Evolutionary conservation across 805 yeast species (phyloP).

Genomic region (Pichia heedii): DNA sequence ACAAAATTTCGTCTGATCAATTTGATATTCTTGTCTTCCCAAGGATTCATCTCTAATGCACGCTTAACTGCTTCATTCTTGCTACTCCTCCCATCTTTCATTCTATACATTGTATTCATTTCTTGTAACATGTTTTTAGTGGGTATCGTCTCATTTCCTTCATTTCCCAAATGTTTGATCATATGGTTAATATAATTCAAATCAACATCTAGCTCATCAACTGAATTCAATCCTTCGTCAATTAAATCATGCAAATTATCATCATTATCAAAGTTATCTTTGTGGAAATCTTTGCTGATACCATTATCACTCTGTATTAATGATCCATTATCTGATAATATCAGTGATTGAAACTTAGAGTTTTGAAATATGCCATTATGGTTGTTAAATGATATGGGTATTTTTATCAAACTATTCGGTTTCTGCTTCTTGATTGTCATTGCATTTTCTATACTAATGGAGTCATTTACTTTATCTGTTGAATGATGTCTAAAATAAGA

Average conservation of each 20-base stretch:
- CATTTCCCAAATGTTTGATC: not conserved
- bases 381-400: not conserved
- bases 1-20: not conserved
- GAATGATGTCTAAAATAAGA: no score
- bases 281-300: not conserved
- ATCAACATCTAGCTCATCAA: conserved; percentile 3
- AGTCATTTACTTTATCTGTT: no score
- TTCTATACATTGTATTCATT: no score
- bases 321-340: conserved; percentile 5
- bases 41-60: not conserved
- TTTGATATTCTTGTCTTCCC: not conserved
- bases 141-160: not conserved
- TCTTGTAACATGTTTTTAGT: no score
- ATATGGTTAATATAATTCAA: not conserved
- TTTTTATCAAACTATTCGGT: no score
- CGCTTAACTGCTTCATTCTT: not conserved
- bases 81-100: not conserved
- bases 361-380: conserved; percentile 3
- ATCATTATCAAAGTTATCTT: not conserved
- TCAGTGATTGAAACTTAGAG: conserved; percentile 1
- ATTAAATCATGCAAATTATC: not conserved
- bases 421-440: no score
- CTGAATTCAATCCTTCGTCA: no score
- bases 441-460: no score
- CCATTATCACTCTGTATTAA: not conserved